Conservation (phyloP, 441 rosid species). For the Theobroma grandiflorum region DNA sequence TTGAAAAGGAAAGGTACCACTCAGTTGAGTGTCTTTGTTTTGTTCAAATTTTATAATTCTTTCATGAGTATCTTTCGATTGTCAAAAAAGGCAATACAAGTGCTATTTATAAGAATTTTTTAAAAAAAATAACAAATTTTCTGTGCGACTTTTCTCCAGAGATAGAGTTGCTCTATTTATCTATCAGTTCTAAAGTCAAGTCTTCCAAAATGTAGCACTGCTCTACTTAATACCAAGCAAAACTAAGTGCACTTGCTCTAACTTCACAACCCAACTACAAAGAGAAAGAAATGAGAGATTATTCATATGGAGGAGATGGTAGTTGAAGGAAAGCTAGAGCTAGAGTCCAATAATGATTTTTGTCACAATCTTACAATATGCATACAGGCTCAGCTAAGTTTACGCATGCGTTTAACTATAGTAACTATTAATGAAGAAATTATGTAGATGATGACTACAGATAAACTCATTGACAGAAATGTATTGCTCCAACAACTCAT, state of each 20-base stretch:
- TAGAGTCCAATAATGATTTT: background rate
- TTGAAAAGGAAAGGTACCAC: slow-evolving; percentile 5
- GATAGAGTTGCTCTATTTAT: no score
- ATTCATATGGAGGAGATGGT: background rate
- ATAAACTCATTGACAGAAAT: background rate
- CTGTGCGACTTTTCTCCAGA: no score
- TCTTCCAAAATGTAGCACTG: no score
- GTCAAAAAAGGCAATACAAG: no score
- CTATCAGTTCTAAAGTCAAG: no score
- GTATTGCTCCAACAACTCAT: background rate
- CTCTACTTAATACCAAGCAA: background rate
- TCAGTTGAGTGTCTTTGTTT: background rate
- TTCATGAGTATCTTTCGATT: no score
- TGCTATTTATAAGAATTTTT: no score
- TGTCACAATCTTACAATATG: background rate
- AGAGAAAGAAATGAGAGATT: background rate
- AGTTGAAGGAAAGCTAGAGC: slow-evolving; percentile 1
- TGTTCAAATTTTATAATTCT: no score
- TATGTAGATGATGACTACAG: background rate
- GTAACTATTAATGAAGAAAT: background rate
- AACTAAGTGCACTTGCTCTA: background rate
- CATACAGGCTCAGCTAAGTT: background rate
- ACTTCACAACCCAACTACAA: background rate
- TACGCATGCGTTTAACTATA: background rate
- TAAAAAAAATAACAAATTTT: no score